Evolutionary conservation across 78 protist species (phyloP), one percentile per base, ranked within the genome.

Genomic region (Dictyostelium intermedium): DNA sequence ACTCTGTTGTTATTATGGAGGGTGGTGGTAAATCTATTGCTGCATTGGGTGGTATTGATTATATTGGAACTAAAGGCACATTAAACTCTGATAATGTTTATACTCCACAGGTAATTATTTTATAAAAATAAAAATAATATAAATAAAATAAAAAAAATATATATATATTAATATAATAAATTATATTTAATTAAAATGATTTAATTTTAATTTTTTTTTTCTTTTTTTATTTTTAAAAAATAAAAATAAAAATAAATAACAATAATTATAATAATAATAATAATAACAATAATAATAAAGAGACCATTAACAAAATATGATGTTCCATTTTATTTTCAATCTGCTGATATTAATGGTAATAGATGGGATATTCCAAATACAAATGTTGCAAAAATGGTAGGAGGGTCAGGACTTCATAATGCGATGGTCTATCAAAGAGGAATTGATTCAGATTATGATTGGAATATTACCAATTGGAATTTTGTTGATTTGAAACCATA

Each of bases 271-370:
- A 23, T 6, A 14, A 23, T 6, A 27, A 39, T 39, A 39, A 39
- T 39, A n/a, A 23, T 23, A 23, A 23, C 1, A 14, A 23, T 6
- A 27, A 39, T 39, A 39, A 39, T 39, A 39, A 39, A 39, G 70
- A 87, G 74, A 82, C 86, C 93, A 61, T 72, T 87, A n/a, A 87
- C 93, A 50, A 87, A 87, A 63, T 76, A 60, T 89, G 94, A 89
- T 63, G 79, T 89, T 7, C 94, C 94, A 37, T 60, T 89, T 27
- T 89, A 63, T 50, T 89, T 74, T 56, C 74, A 72, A 41, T 41
- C 63, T 13, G 87, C 39, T 13, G 53, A 32, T 41, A 32, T 63
- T 3, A 89, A 50, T 69, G 94, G 94, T n/a, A 14, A 25, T 23
- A 61, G 74, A 27, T 89, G 87, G 85, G 94, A 89, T 89, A 89